Base-by-base conservation (phyloP, 306 rosid genomes). In the Sechiopsis laciniata region DNA sequence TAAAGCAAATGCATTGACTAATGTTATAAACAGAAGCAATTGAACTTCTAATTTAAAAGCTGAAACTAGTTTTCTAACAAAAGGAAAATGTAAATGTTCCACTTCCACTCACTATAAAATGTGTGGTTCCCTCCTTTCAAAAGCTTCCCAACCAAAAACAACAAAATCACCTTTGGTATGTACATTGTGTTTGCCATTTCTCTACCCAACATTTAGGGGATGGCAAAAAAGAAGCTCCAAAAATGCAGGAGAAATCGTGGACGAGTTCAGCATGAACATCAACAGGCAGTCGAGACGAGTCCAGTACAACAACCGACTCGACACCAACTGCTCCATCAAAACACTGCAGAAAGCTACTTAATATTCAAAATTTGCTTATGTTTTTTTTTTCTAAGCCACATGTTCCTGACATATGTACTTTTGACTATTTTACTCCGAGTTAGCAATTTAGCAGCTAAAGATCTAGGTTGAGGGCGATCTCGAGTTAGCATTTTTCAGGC, bases 401-500 rank as follows among this genome's bases (percentile, higher is more conserved):
- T 69, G 55, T 67, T 67, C 72, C 72, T 67, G 56, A 20, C 17
- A 67, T 67, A 67, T 67, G 42, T 70, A 70, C 59, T 69, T 32
- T 32, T 14, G 16, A 70, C 1, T 46, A 69, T 22, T 15, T 69
- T 20, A 42, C 57, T 48, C 42, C n/a, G 5, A 52, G 60, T 52
- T 52, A 70, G 22, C 24, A 26, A 69, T 50, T 51, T 59, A 52
- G 73, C 8, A 14, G 45, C 42, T 7, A 50, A 50, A 69, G 57
- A 69, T 3, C 58, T 11, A 50, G 58, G 21, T 40, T 0, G 45
- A 22, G 40, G 58, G 55, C 10, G 17, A 20, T 0, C 0, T 21
- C 29, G 19, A 10, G 58, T 21, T 45, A 66, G 72, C 32, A 12
- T 11, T 51, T 80, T 60, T 84, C 95, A 19, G 75, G 76, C 65